These are phyloP conservation scores for Sisymbrium altissimum DNA, from an alignment of 345 rosid species.

Conservation along the genomic window DNA sequence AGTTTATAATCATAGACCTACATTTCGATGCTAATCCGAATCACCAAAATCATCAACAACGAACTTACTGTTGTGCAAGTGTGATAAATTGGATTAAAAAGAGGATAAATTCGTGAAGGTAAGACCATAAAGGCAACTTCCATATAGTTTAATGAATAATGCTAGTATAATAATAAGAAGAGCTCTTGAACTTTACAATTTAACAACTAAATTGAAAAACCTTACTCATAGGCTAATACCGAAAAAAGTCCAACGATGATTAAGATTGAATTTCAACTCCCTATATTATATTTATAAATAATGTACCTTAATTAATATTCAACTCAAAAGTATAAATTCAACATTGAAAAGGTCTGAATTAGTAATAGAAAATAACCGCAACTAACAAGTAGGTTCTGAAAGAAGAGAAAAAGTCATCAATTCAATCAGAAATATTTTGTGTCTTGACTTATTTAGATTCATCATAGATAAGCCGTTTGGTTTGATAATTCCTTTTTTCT, in stretches of 20 bases:
- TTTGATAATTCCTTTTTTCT: conserved; percentile 16
- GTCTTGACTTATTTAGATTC: not conserved
- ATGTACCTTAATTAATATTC: not conserved
- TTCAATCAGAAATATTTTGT: not conserved
- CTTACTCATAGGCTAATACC: not conserved
- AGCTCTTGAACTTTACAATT: not conserved
- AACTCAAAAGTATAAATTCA: not conserved
- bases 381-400: not conserved
- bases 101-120: not conserved
- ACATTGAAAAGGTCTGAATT: not conserved
- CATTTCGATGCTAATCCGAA: too few species aligned
- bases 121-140: not conserved
- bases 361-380: not conserved
- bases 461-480: not conserved
- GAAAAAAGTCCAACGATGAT: conserved; percentile 20
- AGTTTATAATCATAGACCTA: too few species aligned
- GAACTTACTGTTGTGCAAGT: too few species aligned
- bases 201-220: conserved; percentile 1
- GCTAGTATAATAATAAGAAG: not conserved
- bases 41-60: too few species aligned
- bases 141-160: not conserved
- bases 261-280: conserved; percentile 24
- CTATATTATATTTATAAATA: not conserved
- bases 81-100: not conserved
- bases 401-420: conserved; percentile 1